These are phyloP conservation scores for Coprinopsis sp. DNA, from an alignment of 768 basidiomycete species.

Conservation along the genomic window DNA sequence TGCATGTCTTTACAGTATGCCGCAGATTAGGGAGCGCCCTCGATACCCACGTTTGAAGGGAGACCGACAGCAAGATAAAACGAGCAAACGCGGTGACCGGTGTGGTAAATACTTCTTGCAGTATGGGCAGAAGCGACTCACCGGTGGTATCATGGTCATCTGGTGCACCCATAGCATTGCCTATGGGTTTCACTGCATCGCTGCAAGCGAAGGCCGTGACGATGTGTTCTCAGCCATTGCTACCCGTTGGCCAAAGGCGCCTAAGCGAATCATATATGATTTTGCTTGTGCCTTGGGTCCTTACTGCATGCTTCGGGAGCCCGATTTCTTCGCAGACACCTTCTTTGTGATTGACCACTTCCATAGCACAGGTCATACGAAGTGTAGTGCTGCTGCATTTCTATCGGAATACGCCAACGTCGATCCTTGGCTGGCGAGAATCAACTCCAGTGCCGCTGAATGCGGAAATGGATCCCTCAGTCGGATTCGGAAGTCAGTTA, in stretches of 20 bases:
- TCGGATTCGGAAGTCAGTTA: conserved; percentile 24
- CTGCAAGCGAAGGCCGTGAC: conserved; percentile 30
- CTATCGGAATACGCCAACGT: conserved; percentile 22
- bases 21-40: conserved; percentile 1
- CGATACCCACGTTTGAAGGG: neutral
- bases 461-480: conserved; percentile 25
- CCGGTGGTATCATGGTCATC: conserved; percentile 25
- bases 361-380: conserved; percentile 29
- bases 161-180: conserved; percentile 31
- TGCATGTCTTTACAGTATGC: conserved; percentile 4
- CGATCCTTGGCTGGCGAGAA: conserved; percentile 18
- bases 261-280: conserved; percentile 23
- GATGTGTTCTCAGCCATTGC: conserved; percentile 36
- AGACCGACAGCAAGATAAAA: neutral
- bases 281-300: conserved; percentile 26
- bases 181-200: conserved; percentile 34
- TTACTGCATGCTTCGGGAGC: conserved; percentile 25
- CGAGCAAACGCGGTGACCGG: neutral
- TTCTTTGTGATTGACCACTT: conserved; percentile 31
- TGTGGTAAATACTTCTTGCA: conserved; percentile 4
- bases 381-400: conserved; percentile 26
- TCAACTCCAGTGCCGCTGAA: conserved; percentile 30
- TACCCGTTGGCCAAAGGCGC: conserved; percentile 27
- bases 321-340: conserved; percentile 28
- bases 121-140: conserved; percentile 17